phyloP scores from a whole-genome alignment of 306 rosid genomes.

The Lathyrus tuberosus region DNA sequence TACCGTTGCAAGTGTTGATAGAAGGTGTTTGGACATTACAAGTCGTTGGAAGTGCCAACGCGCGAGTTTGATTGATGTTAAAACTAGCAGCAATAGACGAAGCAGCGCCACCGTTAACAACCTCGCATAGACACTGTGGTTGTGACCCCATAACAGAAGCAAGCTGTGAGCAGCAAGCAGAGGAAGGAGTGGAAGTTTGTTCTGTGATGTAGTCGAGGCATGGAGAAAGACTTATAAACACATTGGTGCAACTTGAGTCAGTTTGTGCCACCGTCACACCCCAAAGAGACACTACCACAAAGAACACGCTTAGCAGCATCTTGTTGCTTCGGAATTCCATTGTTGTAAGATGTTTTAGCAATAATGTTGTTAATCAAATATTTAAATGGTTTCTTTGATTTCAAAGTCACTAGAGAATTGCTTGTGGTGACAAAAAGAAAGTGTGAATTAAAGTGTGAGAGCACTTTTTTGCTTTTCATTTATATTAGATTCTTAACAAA shows the following conservation, averaged over 20 bases:
- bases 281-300: constrained; percentile 36
- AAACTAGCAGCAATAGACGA: constrained; percentile 49
- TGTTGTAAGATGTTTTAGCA: constrained; percentile 10
- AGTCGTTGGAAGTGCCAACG: constrained; percentile 51
- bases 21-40: constrained; percentile 63
- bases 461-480: constrained; percentile 36
- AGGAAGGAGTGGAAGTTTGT: constrained; percentile 48
- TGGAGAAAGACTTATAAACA: constrained; percentile 53
- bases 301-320: constrained; percentile 32
- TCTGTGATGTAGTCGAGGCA: constrained; percentile 65
- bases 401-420: constrained; percentile 29
- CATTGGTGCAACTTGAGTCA: constrained; percentile 55
- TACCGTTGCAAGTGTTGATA: constrained; percentile 50
- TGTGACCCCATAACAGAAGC: constrained; percentile 53
- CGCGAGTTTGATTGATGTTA: constrained; percentile 63
- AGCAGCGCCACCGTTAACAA: constrained; percentile 51
- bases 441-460: constrained; percentile 34
- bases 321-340: constrained; percentile 43
- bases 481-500: constrained; percentile 38
- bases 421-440: constrained; percentile 34
- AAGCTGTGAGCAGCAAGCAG: constrained; percentile 62
- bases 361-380: constrained; percentile 14
- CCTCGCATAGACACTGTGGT: constrained; percentile 64
- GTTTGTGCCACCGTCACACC: constrained; percentile 41
- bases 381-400: constrained; percentile 30